Percentiles rank a stretch among this genome's conserved stretches.
These are phyloP conservation scores for Beverwykella pulmonaria DNA, from an alignment of 495 filamentous ascomycete species.

Conservation along the genomic window DNA sequence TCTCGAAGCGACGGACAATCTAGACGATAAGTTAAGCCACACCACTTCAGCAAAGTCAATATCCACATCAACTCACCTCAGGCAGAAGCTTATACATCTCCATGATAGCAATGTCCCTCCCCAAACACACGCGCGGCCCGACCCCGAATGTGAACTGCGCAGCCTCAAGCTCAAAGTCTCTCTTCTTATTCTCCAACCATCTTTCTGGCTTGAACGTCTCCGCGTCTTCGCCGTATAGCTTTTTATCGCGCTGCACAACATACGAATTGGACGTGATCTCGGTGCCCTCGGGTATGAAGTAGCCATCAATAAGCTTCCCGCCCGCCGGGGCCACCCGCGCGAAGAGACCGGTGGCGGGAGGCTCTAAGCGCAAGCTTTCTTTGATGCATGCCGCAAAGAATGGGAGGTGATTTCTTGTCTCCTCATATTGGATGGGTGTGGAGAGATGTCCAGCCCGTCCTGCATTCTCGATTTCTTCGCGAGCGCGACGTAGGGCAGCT, in stretches of 20 bases:
- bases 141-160: constrained; percentile 29
- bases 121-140: constrained; percentile 33
- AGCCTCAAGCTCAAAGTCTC: constrained; percentile 20
- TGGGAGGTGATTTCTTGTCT: constrained; percentile 47
- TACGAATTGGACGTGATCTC: constrained; percentile 59
- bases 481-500: constrained; percentile 49
- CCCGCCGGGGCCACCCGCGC: constrained; percentile 57
- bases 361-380: constrained; percentile 61
- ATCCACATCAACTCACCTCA: constrained; percentile 26
- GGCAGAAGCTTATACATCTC: constrained; percentile 37
- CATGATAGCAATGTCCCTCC: constrained; percentile 36
- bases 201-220: constrained; percentile 64
- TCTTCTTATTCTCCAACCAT: constrained; percentile 60
- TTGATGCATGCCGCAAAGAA: constrained; percentile 70
- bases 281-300: constrained; percentile 55
- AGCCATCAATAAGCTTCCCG: constrained; percentile 56
- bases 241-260: constrained; percentile 56
- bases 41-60: background rate
- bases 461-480: constrained; percentile 52
- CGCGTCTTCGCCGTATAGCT: constrained; percentile 65
- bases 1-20: constrained; percentile 28
- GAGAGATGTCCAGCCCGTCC: constrained; percentile 46
- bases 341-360: constrained; percentile 58
- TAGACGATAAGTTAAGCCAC: no score
- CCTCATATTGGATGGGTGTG: constrained; percentile 45